Evolutionary conservation across 345 rosid genomes (phyloP).

Genomic region (Sapria himalayana): DNA sequence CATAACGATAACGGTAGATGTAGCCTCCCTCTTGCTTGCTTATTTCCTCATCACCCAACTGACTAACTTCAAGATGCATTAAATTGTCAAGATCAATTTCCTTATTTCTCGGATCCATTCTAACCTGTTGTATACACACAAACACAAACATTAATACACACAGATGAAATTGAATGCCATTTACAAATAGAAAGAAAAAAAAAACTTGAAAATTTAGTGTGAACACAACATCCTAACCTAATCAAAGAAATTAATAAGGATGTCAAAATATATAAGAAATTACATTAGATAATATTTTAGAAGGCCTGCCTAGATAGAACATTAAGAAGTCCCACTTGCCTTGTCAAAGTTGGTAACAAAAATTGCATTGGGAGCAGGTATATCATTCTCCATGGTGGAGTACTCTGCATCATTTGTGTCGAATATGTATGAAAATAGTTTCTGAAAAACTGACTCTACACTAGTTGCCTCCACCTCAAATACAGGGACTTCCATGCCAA

Average conservation of each 20-base stretch:
- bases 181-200: no score
- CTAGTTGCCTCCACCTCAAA: conserved; percentile 80
- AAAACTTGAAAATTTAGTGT: conserved; percentile 1
- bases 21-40: conserved; percentile 86
- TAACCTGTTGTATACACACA: conserved; percentile 35
- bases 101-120: conserved; percentile 87
- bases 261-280: no score
- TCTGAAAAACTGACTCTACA: conserved; percentile 62
- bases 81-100: conserved; percentile 49
- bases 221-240: no score
- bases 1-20: conserved; percentile 80
- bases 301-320: no score
- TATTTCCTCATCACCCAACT: conserved; percentile 54
- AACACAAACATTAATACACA: no score
- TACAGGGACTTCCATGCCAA: conserved; percentile 78
- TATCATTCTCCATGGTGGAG: conserved; percentile 34
- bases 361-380: conserved; percentile 71
- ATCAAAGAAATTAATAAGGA: no score
- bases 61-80: conserved; percentile 39
- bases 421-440: conserved; percentile 61
- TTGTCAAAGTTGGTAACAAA: conserved; percentile 88
- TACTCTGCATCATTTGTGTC: conserved; percentile 32
- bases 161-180: no score
- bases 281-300: no score
- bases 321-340: no score